Evolutionary conservation across 2,329 filamentous ascomycete genomes (phyloP).

Genomic region (Monilinia aucupariae): DNA sequence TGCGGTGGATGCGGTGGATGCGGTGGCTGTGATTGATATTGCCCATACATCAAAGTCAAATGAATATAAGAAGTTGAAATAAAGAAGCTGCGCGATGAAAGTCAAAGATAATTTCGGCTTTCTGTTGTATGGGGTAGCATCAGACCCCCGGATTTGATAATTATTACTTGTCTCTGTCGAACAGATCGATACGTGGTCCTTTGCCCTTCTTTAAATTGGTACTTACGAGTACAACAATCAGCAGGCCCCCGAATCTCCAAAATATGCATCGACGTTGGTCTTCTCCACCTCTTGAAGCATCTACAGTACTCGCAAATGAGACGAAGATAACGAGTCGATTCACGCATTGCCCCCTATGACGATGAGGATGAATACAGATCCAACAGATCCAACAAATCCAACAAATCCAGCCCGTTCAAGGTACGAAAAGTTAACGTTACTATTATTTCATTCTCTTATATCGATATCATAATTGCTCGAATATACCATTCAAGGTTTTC

Average conservation of each 20-base stretch:
- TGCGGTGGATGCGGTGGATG: too few species aligned
- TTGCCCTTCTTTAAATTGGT: background rate
- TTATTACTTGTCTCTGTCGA: background rate
- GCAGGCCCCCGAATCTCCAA: background rate
- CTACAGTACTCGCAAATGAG: background rate
- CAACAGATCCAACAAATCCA: background rate
- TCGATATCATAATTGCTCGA: background rate
- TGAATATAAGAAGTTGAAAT: background rate
- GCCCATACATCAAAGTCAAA: too few species aligned
- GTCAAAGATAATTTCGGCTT: background rate
- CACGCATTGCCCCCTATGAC: background rate
- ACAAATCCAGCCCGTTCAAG: background rate
- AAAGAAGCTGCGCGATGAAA: background rate
- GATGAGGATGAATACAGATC: background rate
- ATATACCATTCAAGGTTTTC: background rate
- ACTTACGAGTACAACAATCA: too few species aligned
- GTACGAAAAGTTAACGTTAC: background rate
- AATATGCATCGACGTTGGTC: background rate
- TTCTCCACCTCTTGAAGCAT: background rate
- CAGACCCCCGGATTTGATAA: constrained; percentile 8
- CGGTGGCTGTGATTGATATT: too few species aligned
- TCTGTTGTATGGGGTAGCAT: background rate
- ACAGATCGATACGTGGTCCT: constrained; percentile 8
- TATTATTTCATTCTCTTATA: too few species aligned
- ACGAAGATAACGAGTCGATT: constrained; percentile 3